phyloP scores from a whole-genome alignment of 164 flowering plant species.

The Chimonanthus praecox region DNA sequence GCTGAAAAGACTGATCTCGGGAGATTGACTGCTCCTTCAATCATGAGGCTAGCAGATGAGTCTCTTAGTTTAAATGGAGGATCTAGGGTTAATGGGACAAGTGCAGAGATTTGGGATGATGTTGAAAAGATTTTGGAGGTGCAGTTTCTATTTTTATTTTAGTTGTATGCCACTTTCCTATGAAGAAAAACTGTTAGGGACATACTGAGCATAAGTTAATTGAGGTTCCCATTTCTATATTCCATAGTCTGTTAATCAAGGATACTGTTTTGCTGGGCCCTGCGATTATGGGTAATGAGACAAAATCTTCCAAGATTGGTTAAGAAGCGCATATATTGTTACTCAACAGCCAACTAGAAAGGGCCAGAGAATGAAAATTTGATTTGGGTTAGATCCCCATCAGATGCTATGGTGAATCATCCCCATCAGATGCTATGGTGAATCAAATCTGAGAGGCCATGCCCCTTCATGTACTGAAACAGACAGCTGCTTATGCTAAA shows the following conservation, averaged over 20 bases:
- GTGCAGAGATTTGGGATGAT: slow-evolving; percentile 72
- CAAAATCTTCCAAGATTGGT: background rate
- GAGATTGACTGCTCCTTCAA: slow-evolving; percentile 75
- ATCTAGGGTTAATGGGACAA: slow-evolving; percentile 40
- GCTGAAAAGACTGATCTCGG: slow-evolving; percentile 93
- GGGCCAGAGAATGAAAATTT: background rate
- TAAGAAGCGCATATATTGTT: background rate
- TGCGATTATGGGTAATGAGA: background rate
- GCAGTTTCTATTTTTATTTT: background rate
- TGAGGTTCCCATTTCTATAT: background rate
- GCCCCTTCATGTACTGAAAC: background rate
- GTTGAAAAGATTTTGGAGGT: slow-evolving; percentile 66
- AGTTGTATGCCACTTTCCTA: too few relatives aligned
- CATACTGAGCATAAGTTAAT: background rate
- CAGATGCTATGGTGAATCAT: background rate
- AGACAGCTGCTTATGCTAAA: too few relatives aligned
- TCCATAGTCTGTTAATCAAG: background rate
- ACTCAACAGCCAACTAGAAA: background rate
- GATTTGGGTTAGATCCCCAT: background rate
- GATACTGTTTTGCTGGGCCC: background rate
- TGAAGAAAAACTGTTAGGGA: background rate
- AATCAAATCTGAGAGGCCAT: background rate
- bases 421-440: background rate
- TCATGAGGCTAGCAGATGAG: slow-evolving; percentile 70
- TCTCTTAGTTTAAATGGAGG: slow-evolving; percentile 38